Evolutionary conservation across 768 basidiomycete species (phyloP), one percentile per base, ranked within the genome.

Genomic region (Boletus speciosus): DNA sequence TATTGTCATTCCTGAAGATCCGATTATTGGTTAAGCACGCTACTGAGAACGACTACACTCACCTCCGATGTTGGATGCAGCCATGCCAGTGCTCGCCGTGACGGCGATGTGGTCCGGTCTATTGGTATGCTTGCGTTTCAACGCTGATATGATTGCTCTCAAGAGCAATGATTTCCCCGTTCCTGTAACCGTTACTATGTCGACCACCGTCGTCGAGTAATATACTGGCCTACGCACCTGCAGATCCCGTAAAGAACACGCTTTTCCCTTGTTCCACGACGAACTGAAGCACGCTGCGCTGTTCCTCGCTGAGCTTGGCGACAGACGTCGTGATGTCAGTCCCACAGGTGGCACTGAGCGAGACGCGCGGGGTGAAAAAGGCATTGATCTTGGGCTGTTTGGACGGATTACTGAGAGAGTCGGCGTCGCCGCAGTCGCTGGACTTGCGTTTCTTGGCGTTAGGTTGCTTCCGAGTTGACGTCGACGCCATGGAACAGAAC

Each of bases 241-340:
- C 85, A 5, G 80, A 78, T 5, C 85, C 85, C 8, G 85, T 86
- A 63, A 86, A 86, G 70, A 87, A 86, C 15, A 87, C 75, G 45
- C 70, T 84, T 69, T 81, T 78, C 11, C 76, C 79, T 34, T 81
- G 77, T 3, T 84, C 78, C 10, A 85, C 78, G 3, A 76, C 77
- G 67, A 84, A 71, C 37, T 68, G 65, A 43, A 85, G 59, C 0
- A 86, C 79, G 31, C 66, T 66, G 38, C 73, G 70, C 62, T 86
- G 85, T 56, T 86, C 82, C 9, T 73, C 69, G 54, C 79, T 82
- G 41, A 85, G 73, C 6, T 74, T 61, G 2, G 83, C 77, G 19
- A 70, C 52, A 2, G 60, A 63, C 0, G 57, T 62, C 6, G 68
- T 68, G 45, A 60, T 59, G 49, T 68, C 65, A 5, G 56, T 61